A percentile compares a stretch with the other conserved stretches of the same genome.
These are phyloP conservation scores for Kernera saxatilis DNA, from an alignment of 345 rosid species.

Conservation along the genomic window DNA sequence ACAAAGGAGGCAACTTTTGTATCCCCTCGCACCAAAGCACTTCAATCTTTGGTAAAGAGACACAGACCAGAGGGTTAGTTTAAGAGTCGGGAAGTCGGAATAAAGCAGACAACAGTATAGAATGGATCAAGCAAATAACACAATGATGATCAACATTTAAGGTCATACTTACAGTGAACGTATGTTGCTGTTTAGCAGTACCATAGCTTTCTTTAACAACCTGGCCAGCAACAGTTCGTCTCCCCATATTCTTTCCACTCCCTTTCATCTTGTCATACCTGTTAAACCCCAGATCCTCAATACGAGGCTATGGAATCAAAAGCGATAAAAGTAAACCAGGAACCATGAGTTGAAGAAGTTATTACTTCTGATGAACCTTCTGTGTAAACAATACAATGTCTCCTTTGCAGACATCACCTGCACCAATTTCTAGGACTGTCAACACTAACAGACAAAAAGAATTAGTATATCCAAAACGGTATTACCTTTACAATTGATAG, in stretches of 20 bases:
- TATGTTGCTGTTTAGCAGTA: slow-evolving; percentile 67
- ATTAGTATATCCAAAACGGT: not conserved
- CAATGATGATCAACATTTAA: not conserved
- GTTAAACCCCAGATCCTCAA: slow-evolving; percentile 15
- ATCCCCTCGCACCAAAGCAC: slow-evolving; percentile 59
- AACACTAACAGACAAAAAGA: not conserved
- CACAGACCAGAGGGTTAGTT: slow-evolving; percentile 16
- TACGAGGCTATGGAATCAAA: not conserved
- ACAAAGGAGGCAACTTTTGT: slow-evolving; percentile 46
- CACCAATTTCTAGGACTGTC: not conserved
- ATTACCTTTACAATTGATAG: slow-evolving; percentile 49
- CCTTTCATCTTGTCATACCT: slow-evolving; percentile 44
- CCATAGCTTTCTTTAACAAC: slow-evolving; percentile 73
- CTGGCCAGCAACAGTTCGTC: slow-evolving; percentile 57
- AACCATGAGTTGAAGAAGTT: not conserved
- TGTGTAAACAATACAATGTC: slow-evolving; percentile 57
- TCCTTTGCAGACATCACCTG: slow-evolving; percentile 68
- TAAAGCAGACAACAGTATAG: not conserved
- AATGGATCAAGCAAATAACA: not conserved
- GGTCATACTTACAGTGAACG: slow-evolving; percentile 50
- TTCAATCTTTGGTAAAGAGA: slow-evolving; percentile 43
- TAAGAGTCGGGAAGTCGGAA: not conserved
- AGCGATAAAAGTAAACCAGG: not conserved
- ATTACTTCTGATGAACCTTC: slow-evolving; percentile 52
- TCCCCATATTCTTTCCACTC: slow-evolving; percentile 42